phyloP scores from a whole-genome alignment of 192 early-diverging fungal species.

The Spizellomyces punctatus region DNA sequence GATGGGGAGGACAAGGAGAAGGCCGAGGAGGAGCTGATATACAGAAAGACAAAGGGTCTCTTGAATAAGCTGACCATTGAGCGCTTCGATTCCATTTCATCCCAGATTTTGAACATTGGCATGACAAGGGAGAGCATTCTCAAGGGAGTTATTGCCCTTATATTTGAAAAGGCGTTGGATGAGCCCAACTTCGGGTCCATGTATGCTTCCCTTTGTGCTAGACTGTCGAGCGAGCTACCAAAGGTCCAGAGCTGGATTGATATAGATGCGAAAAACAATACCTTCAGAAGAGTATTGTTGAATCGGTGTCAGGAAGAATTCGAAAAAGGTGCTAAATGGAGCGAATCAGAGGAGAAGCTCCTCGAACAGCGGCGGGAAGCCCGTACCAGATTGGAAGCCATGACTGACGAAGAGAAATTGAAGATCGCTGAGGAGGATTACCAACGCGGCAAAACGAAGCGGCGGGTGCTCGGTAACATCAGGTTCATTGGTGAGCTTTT shows the following conservation, averaged over 20 bases:
- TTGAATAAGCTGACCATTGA: constrained; percentile 98
- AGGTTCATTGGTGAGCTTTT: constrained; percentile 96
- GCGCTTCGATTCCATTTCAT: constrained; percentile 85
- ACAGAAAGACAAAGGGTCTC: constrained; percentile 78
- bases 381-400: constrained; percentile 54
- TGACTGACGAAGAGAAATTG: constrained; percentile 63
- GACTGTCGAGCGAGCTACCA: constrained; percentile 61
- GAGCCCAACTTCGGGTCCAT: constrained; percentile 88
- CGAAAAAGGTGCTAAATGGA: constrained; percentile 84
- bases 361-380: constrained; percentile 36
- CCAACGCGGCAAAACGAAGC: constrained; percentile 87
- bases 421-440: constrained; percentile 68
- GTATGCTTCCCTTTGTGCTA: constrained; percentile 86
- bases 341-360: constrained; percentile 41
- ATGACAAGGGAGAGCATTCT: constrained; percentile 73
- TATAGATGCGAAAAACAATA: constrained; percentile 62
- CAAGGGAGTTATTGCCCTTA: constrained; percentile 78
- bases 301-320: constrained; percentile 96
- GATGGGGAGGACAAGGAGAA: constrained; percentile 41
- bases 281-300: constrained; percentile 91
- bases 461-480: constrained; percentile 90
- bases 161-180: constrained; percentile 95
- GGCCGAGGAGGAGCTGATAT: constrained; percentile 21
- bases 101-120: constrained; percentile 79
- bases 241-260: constrained; percentile 64